Evolutionary conservation across 1,139 yeast species (phyloP).

Genomic region (Pichia sp.): DNA sequence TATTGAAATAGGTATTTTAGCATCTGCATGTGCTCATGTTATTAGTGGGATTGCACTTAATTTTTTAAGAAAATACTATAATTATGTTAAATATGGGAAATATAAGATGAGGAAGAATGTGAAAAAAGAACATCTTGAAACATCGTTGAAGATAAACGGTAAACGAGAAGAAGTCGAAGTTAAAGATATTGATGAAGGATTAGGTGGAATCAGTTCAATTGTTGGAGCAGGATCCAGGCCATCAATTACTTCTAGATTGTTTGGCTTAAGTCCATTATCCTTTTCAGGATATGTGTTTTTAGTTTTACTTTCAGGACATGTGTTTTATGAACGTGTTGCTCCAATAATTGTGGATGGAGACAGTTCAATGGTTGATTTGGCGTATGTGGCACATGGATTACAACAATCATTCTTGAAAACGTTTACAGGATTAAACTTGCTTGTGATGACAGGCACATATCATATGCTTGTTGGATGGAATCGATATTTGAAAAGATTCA

Average conservation of each 20-base stretch:
- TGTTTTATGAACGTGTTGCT: conserved; percentile 40
- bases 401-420: conserved; percentile 1
- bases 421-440: conserved; percentile 11
- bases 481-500: conserved; percentile 27
- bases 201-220: conserved; percentile 52
- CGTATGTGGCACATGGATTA: conserved; percentile 43
- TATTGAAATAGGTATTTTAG: conserved; percentile 44
- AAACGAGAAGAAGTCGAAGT: conserved; percentile 27
- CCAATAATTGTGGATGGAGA: conserved; percentile 61
- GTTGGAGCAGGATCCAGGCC: conserved; percentile 50
- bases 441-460: conserved; percentile 31
- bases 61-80: conserved; percentile 31
- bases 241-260: conserved; percentile 37
- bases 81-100: conserved; percentile 26
- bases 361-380: conserved; percentile 49
- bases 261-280: conserved; percentile 44
- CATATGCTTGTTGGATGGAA: conserved; percentile 39
- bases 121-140: conserved; percentile 1
- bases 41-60: conserved; percentile 49
- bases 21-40: conserved; percentile 46
- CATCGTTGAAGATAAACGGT: conserved; percentile 1
- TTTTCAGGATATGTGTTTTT: conserved; percentile 54
- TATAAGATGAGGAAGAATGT: conserved; percentile 5
- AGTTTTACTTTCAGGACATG: conserved; percentile 45
- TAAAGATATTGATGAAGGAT: conserved; percentile 45